Percentiles rank a stretch among this genome's conserved stretches.
These are phyloP conservation scores for Coprinopsis cinerea DNA, from an alignment of 768 basidiomycete species.

Conservation along the genomic window DNA sequence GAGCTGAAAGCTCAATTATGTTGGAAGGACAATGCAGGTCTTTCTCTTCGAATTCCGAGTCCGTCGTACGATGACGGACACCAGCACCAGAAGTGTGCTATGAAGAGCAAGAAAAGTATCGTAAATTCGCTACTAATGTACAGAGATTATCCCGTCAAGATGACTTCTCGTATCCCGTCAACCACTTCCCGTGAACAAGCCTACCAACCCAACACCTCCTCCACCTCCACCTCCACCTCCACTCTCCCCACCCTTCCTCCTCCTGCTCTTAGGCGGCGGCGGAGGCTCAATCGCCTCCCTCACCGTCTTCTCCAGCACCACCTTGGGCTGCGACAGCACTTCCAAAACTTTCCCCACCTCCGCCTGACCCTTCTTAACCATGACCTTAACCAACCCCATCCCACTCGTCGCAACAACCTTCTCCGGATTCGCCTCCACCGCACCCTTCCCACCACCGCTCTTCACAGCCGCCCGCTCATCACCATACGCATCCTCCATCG, in stretches of 20 bases:
- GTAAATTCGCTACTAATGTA: no score
- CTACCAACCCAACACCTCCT: no score
- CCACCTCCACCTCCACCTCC: background rate
- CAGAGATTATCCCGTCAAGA: no score
- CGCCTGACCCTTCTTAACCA: background rate
- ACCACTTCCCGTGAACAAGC: no score
- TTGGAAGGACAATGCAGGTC: no score
- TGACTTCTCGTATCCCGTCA: no score
- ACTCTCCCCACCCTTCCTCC: background rate
- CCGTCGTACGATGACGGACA: no score
- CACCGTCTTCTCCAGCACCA: slow-evolving; percentile 14
- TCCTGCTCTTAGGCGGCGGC: background rate
- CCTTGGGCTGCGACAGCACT: slow-evolving; percentile 11
- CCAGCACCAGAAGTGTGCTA: no score
- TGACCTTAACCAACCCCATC: slow-evolving; percentile 9
- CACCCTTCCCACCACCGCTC: slow-evolving; percentile 4
- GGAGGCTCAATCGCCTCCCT: slow-evolving; percentile 11
- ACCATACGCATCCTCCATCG: slow-evolving; percentile 23
- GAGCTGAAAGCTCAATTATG: no score
- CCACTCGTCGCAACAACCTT: slow-evolving; percentile 10
- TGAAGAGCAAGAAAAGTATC: no score
- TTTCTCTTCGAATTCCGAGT: no score
- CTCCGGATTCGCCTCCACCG: no score
- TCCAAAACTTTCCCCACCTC: slow-evolving; percentile 2
- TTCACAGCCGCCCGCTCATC: slow-evolving; percentile 13